Evolutionary conservation across 768 basidiomycete species (phyloP).

Genomic region (Xerocomellus chrysenteron): DNA sequence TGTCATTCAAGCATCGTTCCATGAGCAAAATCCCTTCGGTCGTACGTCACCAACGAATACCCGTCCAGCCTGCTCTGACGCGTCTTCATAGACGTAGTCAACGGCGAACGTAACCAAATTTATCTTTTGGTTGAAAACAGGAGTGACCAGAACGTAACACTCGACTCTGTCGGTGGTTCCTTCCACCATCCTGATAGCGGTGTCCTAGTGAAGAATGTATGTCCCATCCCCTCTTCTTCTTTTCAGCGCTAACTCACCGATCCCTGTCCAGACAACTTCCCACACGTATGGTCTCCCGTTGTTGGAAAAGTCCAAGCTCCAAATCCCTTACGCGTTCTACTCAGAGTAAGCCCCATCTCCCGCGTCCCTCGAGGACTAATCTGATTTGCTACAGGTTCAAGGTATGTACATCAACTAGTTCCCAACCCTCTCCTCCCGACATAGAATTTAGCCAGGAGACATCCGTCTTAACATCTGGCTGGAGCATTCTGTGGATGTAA

Average conservation of each 20-base stretch:
- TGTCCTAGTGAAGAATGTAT: conserved; percentile 71
- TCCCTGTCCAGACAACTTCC: conserved; percentile 52
- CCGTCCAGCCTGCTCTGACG: conserved; percentile 8
- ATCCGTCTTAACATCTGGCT: conserved; percentile 72
- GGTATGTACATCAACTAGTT: conserved; percentile 35
- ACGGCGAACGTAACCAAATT: conserved; percentile 76
- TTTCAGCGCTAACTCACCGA: neutral
- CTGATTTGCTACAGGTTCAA: conserved; percentile 49
- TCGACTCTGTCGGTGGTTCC: conserved; percentile 64
- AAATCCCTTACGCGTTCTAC: conserved; percentile 71
- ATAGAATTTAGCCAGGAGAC: conserved; percentile 61
- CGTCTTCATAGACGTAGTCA: conserved; percentile 66
- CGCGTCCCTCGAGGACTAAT: neutral
- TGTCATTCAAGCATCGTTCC: conserved; percentile 53
- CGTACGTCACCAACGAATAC: conserved; percentile 47
- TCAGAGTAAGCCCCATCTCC: conserved; percentile 62
- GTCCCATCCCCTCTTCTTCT: conserved; percentile 13
- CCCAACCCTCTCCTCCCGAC: conserved; percentile 1
- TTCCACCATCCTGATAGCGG: conserved; percentile 65
- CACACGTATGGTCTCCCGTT: conserved; percentile 53
- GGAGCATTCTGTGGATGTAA: conserved; percentile 65
- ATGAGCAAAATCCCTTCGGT: conserved; percentile 71
- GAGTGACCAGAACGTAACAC: conserved; percentile 67
- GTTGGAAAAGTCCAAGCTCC: conserved; percentile 54
- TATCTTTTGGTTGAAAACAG: conserved; percentile 70